phyloP scores from a whole-genome alignment of 1,139 yeast genomes.

The Blastobotrys persicus region DNA sequence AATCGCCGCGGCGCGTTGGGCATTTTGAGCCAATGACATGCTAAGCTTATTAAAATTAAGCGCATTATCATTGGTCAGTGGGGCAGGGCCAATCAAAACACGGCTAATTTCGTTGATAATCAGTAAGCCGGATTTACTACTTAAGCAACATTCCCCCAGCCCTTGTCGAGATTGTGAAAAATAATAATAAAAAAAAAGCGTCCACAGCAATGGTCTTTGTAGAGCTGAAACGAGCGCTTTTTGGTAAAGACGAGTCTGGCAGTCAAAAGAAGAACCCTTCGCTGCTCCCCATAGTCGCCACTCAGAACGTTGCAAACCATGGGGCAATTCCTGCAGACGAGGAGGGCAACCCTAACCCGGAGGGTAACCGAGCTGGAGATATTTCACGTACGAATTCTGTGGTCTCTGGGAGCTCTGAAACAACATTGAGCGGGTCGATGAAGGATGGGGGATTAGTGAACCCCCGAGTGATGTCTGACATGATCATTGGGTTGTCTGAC shows the following conservation, averaged over 20 bases:
- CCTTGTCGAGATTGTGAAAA: not conserved
- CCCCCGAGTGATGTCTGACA: slow-evolving; percentile 72
- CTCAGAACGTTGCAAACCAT: not conserved
- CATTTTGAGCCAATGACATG: not conserved
- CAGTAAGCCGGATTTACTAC: not conserved
- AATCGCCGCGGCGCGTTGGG: not conserved
- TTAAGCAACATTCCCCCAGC: not conserved
- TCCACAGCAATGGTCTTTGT: slow-evolving; percentile 5
- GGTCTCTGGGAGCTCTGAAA: not conserved
- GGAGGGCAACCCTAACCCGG: not conserved
- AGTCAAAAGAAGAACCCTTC: not conserved
- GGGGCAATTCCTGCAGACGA: slow-evolving; percentile 3
- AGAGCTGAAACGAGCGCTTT: not conserved
- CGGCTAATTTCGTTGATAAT: not conserved
- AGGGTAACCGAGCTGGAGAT: not conserved
- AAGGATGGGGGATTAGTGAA: slow-evolving; percentile 24
- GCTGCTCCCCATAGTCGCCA: not conserved
- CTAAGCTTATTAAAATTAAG: not conserved
- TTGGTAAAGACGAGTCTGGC: slow-evolving; percentile 6
- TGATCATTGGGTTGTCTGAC: slow-evolving; percentile 75
- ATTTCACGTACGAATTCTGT: not conserved
- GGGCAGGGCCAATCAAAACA: not conserved
- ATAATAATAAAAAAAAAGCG: too few species aligned
- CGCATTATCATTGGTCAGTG: not conserved
- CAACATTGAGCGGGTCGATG: not conserved